Conservation (phyloP, 257 asterid species). For the Linaria vulgaris region DNA sequence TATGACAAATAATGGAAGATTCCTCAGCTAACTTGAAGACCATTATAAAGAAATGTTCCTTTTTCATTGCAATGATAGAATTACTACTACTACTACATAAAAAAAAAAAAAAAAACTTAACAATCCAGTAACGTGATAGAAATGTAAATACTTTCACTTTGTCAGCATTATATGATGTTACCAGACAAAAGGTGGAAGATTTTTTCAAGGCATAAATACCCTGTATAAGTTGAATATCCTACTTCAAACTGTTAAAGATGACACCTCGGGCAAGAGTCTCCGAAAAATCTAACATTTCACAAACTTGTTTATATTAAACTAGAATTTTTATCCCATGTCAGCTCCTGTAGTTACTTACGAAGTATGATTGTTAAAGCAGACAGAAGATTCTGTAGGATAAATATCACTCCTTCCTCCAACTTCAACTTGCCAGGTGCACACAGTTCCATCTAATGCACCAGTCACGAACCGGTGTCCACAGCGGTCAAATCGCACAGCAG, state of each 20-base stretch:
- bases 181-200: slow-evolving; percentile 12
- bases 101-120: background rate
- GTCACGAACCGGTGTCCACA: slow-evolving; percentile 94
- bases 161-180: slow-evolving; percentile 2
- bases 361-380: slow-evolving; percentile 87
- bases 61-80: background rate
- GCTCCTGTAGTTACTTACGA: slow-evolving; percentile 51
- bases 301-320: slow-evolving; percentile 15
- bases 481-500: slow-evolving; percentile 82
- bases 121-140: slow-evolving; percentile 17
- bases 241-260: background rate
- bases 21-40: slow-evolving; percentile 14
- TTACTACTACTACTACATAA: background rate
- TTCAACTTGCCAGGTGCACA: slow-evolving; percentile 97
- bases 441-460: slow-evolving; percentile 94
- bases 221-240: slow-evolving; percentile 3
- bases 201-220: slow-evolving; percentile 1
- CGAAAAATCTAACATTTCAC: slow-evolving; percentile 3
- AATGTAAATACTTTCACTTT: slow-evolving; percentile 3
- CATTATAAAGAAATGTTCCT: background rate
- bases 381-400: slow-evolving; percentile 83
- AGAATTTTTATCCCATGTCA: slow-evolving; percentile 16
- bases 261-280: slow-evolving; percentile 12
- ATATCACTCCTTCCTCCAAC: slow-evolving; percentile 95
- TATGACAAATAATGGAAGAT: slow-evolving; percentile 12